Conservation (phyloP, 768 basidiomycete species). For the Leccinum sublutescens region DNA sequence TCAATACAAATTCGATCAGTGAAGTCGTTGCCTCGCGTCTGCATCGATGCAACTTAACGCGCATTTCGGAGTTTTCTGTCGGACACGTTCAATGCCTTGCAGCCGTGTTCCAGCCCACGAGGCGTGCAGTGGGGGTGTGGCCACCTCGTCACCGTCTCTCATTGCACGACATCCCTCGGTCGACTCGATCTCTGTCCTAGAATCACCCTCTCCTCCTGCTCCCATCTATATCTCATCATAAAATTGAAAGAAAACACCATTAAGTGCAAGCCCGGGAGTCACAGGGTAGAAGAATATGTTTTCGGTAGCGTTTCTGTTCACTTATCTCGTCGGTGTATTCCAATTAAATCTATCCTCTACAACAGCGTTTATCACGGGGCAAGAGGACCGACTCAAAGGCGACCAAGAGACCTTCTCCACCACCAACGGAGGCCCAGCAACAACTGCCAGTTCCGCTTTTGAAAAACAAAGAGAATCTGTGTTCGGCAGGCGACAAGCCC, state of each 20-base stretch:
- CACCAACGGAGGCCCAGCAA: too few species aligned
- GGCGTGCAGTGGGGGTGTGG: background rate
- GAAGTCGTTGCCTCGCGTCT: background rate
- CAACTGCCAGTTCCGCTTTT: too few species aligned
- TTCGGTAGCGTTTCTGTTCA: background rate
- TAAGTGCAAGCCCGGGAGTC: background rate
- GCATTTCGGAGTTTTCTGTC: background rate
- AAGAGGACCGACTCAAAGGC: background rate
- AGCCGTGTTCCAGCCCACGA: background rate
- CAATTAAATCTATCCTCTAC: background rate
- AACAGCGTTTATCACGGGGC: background rate
- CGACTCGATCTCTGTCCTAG: background rate
- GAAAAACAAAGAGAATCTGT: background rate
- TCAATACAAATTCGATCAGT: too few species aligned
- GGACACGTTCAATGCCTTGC: background rate
- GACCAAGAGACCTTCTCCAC: background rate
- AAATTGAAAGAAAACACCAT: too few species aligned
- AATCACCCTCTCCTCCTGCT: background rate
- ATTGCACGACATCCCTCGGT: too few species aligned
- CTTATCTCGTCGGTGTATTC: background rate
- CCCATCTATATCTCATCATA: background rate
- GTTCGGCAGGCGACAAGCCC: background rate
- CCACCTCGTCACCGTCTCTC: background rate
- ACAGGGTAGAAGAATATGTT: background rate
- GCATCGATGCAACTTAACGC: background rate